A percentile compares a stretch with the other conserved stretches of the same genome.
Evolutionary conservation across 805 yeast genomes (phyloP).

Genomic region (Kazachstania africana): DNA sequence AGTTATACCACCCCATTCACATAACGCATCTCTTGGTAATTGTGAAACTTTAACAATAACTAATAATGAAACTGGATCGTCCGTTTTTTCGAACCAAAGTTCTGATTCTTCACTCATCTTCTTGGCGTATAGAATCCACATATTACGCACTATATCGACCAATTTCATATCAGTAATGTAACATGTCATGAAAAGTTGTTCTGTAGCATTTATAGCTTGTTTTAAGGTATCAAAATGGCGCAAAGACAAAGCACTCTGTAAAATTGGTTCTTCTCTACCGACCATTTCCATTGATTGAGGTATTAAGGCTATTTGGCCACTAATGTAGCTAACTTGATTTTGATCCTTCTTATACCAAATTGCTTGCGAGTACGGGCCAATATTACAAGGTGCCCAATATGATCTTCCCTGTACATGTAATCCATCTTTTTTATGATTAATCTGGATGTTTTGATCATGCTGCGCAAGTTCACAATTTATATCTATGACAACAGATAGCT

Average conservation of each 20-base stretch:
- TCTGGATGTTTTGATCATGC: background rate
- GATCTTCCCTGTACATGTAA: slow-evolving; percentile 87
- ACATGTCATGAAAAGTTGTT: slow-evolving; percentile 41
- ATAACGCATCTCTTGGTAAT: slow-evolving; percentile 51
- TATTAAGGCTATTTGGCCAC: slow-evolving; percentile 85
- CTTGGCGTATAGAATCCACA: slow-evolving; percentile 37
- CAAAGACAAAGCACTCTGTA: slow-evolving; percentile 44
- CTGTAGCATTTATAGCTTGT: slow-evolving; percentile 35
- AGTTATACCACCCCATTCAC: slow-evolving; percentile 68
- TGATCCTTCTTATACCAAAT: slow-evolving; percentile 34
- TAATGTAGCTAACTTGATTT: slow-evolving; percentile 45
- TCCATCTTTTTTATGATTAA: slow-evolving; percentile 40
- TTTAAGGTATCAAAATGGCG: slow-evolving; percentile 66
- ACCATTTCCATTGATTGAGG: slow-evolving; percentile 56
- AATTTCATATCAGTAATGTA: slow-evolving; percentile 33
- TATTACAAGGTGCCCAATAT: slow-evolving; percentile 97
- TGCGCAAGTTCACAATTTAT: slow-evolving; percentile 1
- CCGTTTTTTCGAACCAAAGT: slow-evolving; percentile 15
- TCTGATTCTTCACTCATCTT: slow-evolving; percentile 12
- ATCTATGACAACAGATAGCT: slow-evolving; percentile 50
- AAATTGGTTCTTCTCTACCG: slow-evolving; percentile 14
- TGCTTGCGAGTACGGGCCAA: slow-evolving; percentile 94
- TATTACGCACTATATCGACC: slow-evolving; percentile 23
- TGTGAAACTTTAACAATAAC: slow-evolving; percentile 42
- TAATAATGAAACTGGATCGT: slow-evolving; percentile 23